Evolutionary conservation across 306 rosid genomes (phyloP).

Genomic region (Purshia tridentata): DNA sequence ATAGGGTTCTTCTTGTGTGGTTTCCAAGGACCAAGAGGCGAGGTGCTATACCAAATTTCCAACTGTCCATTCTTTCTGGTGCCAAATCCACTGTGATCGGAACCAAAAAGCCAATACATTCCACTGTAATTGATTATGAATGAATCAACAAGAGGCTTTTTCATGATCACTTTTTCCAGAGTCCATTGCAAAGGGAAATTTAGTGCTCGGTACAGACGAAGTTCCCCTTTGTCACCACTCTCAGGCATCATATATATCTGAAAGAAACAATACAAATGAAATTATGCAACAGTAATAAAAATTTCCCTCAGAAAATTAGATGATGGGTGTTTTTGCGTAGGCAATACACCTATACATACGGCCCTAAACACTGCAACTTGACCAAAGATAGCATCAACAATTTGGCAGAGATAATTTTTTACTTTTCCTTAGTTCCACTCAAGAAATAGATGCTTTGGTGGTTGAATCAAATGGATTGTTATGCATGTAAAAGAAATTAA

Average conservation of each 20-base stretch:
- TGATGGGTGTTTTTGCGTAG: conserved; percentile 6
- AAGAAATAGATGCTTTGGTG: neutral
- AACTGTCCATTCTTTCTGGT: conserved; percentile 80
- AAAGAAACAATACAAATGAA: conserved; percentile 15
- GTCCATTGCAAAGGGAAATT: conserved; percentile 84
- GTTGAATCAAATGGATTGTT: neutral
- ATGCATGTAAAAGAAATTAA: conserved; percentile 3
- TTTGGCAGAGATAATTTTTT: neutral
- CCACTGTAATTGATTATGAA: conserved; percentile 55
- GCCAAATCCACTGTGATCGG: conserved; percentile 89
- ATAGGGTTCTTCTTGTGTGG: conserved; percentile 86
- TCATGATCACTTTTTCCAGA: conserved; percentile 68
- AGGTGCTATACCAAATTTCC: conserved; percentile 84
- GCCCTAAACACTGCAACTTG: conserved; percentile 8
- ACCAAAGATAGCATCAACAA: neutral
- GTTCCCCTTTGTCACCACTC: conserved; percentile 75
- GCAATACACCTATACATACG: neutral
- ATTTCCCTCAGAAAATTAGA: neutral
- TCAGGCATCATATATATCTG: conserved; percentile 98
- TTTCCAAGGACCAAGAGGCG: conserved; percentile 94
- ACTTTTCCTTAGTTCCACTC: neutral
- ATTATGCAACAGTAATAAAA: neutral
- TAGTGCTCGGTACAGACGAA: conserved; percentile 82
- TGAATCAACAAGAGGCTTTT: conserved; percentile 85
- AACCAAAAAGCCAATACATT: conserved; percentile 89